Base-by-base conservation (phyloP, 768 basidiomycete species). In the Russula emetica region DNA sequence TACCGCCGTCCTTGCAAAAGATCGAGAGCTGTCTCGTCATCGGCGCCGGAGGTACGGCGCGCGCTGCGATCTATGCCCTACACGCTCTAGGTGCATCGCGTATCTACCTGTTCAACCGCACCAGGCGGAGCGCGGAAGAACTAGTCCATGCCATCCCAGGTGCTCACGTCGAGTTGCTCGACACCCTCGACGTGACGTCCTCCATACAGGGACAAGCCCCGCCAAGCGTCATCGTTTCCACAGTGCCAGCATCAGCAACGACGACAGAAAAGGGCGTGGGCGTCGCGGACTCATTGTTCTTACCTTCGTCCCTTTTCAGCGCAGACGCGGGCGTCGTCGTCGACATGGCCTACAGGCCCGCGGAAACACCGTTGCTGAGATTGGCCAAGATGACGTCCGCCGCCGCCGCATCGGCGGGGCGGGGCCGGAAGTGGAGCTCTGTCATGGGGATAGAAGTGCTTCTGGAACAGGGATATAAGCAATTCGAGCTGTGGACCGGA, bases 331-430 rank as follows among this genome's bases (percentile, higher is more conserved):
- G 85, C 3, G 82, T 90, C 3, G 87, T 94, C 13, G 80, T 98
- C 13, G 97, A 99, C 69, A 90, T 97, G 88, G 94, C 95, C 22
- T 98, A 98, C 74, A 87, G 87, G 69, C 97, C 95, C 0, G 83
- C 87, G 3, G 81, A 85, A 69, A 98, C 96, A 16, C 87, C 94
- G 0, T 74, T 99, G 60, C 75, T 98, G 28, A 72, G 73, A 58
- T 74, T 96, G 16, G 94, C 92, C 5, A 78, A 80, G 68, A 70
- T n/a, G n/a, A n/a, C n/a, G n/a, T n/a, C n/a, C n/a, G n/a, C 72
- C 44, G 75, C 72, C 26, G 75, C 72, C 26, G 26, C 47, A 22
- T 78, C 66, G 22, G 62, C 77, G 8, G n/a, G n/a, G n/a, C n/a
- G n/a, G n/a, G 36, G 58, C 13, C 66, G 73, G 32, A 78, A 81